These are phyloP conservation scores for Zychaea mexicana DNA, from an alignment of 371 early-diverging fungal species.

Conservation along the genomic window DNA sequence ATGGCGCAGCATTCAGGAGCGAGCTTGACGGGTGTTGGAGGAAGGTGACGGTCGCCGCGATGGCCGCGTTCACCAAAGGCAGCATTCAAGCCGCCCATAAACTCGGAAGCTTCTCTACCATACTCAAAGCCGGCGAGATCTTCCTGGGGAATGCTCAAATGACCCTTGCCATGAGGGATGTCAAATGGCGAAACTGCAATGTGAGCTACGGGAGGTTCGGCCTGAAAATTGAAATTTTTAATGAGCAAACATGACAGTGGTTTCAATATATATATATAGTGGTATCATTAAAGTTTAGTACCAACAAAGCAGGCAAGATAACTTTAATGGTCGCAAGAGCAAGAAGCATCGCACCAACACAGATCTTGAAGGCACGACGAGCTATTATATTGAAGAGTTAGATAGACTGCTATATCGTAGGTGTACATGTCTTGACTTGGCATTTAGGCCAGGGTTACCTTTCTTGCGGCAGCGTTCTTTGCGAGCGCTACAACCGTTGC, in stretches of 20 bases:
- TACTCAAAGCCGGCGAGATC: background rate
- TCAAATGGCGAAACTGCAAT: slow-evolving; percentile 4
- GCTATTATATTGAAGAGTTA: background rate
- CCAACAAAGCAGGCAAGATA: background rate
- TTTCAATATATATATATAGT: background rate
- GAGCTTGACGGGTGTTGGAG: background rate
- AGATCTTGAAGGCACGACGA: background rate
- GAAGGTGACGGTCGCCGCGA: background rate
- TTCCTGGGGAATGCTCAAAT: slow-evolving; percentile 7
- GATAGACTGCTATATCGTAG: background rate
- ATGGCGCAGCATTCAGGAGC: slow-evolving; percentile 8
- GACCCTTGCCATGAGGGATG: background rate
- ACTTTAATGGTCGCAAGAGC: background rate
- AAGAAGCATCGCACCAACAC: background rate
- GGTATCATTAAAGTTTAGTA: too few relatives aligned
- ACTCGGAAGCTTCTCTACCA: slow-evolving; percentile 3
- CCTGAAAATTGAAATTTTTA: background rate
- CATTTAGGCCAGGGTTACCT: background rate
- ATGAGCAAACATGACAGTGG: background rate
- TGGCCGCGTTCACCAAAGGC: slow-evolving; percentile 4
- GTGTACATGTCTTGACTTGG: background rate
- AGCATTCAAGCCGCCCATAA: slow-evolving; percentile 4
- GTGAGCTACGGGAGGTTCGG: background rate
- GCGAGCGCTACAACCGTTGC: background rate
- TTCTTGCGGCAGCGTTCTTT: background rate